Evolutionary conservation across 2,329 filamentous ascomycete species (phyloP), one percentile per base, ranked within the genome.

Genomic region (Calonectria pteridis): DNA sequence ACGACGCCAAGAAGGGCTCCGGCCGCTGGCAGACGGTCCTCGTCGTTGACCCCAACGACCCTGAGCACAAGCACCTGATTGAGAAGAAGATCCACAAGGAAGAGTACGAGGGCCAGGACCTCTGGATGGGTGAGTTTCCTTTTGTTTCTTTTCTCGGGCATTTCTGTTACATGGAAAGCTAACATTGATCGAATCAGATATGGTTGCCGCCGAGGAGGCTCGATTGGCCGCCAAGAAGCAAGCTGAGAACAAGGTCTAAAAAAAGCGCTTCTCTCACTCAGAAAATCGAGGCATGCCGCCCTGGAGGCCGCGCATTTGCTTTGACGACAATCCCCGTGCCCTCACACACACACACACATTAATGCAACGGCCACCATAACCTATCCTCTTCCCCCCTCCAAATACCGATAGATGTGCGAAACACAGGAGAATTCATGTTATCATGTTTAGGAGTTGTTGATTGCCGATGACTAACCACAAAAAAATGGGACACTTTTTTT

Each of bases 11-110:
- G 82, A 91, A 90, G 82, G 95, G 95, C 63, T 90, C 90, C 81
- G 94, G 93, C 76, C 90, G 93, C 83, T 98, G 94, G 94, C 93
- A 97, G 90, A 97, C 94, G 2, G 89, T 98, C 79, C 92, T 93
- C 89, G 90, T 97, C 16, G 77, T 96, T 55, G 94, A 96, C 84
- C 94, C 94, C 67, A 89, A 94, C 77, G 95, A 98, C 83, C 95
- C 94, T 2, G 91, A 93, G 85, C 94, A 96, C 85, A 94, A 95
- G 89, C 89, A 94, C 80, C 83, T 95, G 78, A 94, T 97, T 78
- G 94, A 97, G 90, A 96, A 96, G 91, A 92, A 89, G 86, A 91
- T 97, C 69, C 94, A 97, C 84, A 94, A 95, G 86, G 95, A 97
- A 88, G 89, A 94, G 76, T 97, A 97, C 84, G 90, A 93, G 83